These are phyloP conservation scores for Septoria petroselini DNA, from an alignment of 2,329 filamentous ascomycete genomes.

Conservation along the genomic window DNA sequence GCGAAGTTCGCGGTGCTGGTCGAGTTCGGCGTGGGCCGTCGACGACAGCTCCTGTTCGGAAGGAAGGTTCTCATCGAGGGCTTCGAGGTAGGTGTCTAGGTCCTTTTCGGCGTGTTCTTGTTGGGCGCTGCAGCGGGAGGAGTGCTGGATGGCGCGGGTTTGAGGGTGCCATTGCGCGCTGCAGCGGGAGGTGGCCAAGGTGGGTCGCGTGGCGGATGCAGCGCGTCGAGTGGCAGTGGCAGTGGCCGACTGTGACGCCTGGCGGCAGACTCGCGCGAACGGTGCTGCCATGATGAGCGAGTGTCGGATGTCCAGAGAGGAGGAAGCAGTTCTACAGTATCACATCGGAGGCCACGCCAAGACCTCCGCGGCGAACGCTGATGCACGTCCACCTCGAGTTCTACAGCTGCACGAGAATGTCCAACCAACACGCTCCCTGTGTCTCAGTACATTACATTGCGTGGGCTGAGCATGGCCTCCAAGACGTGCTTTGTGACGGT, in stretches of 20 bases:
- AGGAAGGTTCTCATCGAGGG: conserved; percentile 23
- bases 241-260: conserved; percentile 22
- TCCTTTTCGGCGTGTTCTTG: conserved; percentile 15
- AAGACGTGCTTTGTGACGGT: conserved; percentile 79
- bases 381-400: conserved; percentile 2
- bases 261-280: conserved; percentile 32
- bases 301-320: conserved; percentile 8
- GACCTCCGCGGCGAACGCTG: conserved; percentile 17
- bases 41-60: conserved; percentile 83
- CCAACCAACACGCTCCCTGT: no score
- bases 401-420: neutral
- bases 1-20: conserved; percentile 82
- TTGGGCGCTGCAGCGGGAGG: conserved; percentile 13
- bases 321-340: no score
- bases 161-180: conserved; percentile 20
- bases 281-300: conserved; percentile 35
- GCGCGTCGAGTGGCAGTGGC: conserved; percentile 2
- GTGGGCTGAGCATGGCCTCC: no score
- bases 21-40: conserved; percentile 80
- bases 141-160: conserved; percentile 13
- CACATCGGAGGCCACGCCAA: conserved; percentile 7
- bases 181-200: no score
- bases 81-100: conserved; percentile 17
- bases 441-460: no score
- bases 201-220: no score